Conservation (phyloP, 352 stramenopile species). For the Pythium plurisporium region DNA sequence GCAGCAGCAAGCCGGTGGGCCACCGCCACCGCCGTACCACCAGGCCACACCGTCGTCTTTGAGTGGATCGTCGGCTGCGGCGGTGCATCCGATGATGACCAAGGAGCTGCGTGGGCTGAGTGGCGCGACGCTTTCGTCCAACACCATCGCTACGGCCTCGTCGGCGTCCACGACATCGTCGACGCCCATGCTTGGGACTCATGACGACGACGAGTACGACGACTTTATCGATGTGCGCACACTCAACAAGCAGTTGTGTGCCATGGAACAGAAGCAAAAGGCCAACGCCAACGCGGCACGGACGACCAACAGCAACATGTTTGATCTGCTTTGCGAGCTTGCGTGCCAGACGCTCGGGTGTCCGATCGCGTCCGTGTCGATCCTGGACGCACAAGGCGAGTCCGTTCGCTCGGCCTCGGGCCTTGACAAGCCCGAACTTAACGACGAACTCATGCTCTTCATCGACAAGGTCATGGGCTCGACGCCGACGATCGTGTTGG, state of each 20-base stretch:
- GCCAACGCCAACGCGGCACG: conserved; percentile 19
- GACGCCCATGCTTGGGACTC: conserved; percentile 25
- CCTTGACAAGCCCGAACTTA: conserved; percentile 44
- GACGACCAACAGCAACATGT: conserved; percentile 59
- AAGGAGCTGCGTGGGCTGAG: conserved; percentile 19
- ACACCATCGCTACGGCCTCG: conserved; percentile 9
- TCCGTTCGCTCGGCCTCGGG: conserved; percentile 48
- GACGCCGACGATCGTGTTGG: conserved; percentile 65
- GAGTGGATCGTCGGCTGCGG: not conserved
- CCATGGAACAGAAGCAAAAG: conserved; percentile 50
- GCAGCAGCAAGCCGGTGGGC: conserved; percentile 8
- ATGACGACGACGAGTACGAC: conserved; percentile 47
- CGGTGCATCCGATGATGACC: conserved; percentile 10
- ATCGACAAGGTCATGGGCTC: conserved; percentile 80
- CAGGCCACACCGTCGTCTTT: not conserved
- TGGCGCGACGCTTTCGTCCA: not conserved
- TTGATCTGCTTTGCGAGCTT: conserved; percentile 73
- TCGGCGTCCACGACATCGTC: conserved; percentile 27
- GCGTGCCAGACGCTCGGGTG: conserved; percentile 79
- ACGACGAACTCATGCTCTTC: conserved; percentile 56
- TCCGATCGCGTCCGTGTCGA: conserved; percentile 71
- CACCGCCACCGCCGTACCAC: not conserved
- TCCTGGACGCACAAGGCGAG: conserved; percentile 47
- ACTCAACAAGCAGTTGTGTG: conserved; percentile 49
- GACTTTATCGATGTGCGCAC: conserved; percentile 56